A percentile compares a stretch with the other conserved stretches of the same genome.
phyloP scores from a whole-genome alignment of 2,329 filamentous ascomycete species.

The Boeremia exigua region DNA sequence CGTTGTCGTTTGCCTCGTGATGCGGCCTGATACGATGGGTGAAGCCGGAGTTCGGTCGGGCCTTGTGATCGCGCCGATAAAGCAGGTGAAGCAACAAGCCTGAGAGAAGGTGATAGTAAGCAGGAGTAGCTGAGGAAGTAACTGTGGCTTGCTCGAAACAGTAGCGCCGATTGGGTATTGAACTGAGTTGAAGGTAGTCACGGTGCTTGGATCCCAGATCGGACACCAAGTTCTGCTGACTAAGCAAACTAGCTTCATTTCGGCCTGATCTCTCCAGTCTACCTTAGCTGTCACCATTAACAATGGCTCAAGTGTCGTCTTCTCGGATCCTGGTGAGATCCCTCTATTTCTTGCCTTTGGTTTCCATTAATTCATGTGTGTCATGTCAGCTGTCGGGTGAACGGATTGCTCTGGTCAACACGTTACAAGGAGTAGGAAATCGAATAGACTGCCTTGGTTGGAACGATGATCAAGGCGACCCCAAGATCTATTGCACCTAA shows the following conservation, averaged over 20 bases:
- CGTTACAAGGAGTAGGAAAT: too few relatives aligned
- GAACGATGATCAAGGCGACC: too few relatives aligned
- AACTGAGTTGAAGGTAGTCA: constrained; percentile 9
- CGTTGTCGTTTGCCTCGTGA: constrained; percentile 6
- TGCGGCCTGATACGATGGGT: constrained; percentile 11
- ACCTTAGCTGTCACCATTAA: not conserved
- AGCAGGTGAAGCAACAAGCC: not conserved
- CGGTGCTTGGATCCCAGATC: constrained; percentile 8
- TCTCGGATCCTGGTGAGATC: not conserved
- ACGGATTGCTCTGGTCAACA: too few relatives aligned
- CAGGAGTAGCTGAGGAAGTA: not conserved
- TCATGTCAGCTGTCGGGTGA: too few relatives aligned
- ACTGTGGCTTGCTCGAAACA: constrained; percentile 2
- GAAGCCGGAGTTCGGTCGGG: not conserved
- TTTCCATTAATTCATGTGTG: too few relatives aligned
- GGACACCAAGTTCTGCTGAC: constrained; percentile 2
- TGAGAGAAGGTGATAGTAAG: not conserved
- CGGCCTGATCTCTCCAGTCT: not conserved
- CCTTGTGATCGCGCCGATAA: not conserved
- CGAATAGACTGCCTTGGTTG: too few relatives aligned
- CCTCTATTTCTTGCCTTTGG: too few relatives aligned
- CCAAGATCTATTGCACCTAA: too few relatives aligned
- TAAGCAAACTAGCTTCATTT: constrained; percentile 9
- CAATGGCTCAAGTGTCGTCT: not conserved
- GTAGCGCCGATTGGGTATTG: constrained; percentile 7